These are phyloP conservation scores for Helminthosporium solani DNA, from an alignment of 2,329 filamentous ascomycete species.

Conservation along the genomic window DNA sequence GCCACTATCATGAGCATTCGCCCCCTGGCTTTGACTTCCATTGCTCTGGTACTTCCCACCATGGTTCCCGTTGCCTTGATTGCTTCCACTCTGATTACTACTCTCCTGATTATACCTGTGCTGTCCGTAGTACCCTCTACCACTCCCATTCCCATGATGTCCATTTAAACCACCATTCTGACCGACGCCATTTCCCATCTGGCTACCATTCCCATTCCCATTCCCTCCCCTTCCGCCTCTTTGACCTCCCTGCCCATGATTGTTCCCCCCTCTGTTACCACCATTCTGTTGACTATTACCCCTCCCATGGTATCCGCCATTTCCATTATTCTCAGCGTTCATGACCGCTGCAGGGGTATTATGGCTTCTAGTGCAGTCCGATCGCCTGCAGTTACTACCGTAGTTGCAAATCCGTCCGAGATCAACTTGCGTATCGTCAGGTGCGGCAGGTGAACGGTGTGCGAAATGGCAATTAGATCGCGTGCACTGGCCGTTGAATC, in stretches of 20 bases:
- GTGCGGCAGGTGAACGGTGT: conserved; percentile 2
- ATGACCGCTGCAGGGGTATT: not conserved
- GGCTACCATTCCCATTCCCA: not conserved
- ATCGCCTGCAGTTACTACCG: conserved; percentile 1
- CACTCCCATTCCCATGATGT: not conserved
- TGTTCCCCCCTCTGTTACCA: not conserved
- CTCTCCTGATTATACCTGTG: too few species aligned
- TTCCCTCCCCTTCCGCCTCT: not conserved
- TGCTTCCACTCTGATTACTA: too few species aligned
- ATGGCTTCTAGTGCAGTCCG: conserved; percentile 5
- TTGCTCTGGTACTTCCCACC: too few species aligned
- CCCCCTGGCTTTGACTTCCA: too few species aligned
- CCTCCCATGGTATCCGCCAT: not conserved
- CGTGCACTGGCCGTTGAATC: not conserved
- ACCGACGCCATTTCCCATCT: not conserved
- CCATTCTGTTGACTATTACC: too few species aligned
- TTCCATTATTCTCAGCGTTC: not conserved
- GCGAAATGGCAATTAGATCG: conserved; percentile 1
- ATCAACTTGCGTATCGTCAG: not conserved
- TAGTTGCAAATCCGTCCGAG: not conserved
- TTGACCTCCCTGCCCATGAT: not conserved
- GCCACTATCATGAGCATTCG: too few species aligned
- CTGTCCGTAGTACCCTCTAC: not conserved
- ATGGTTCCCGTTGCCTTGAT: too few species aligned
- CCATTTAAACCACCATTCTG: not conserved